Conservation (phyloP, 768 basidiomycete species). For the Hypsizygus marmoreus region DNA sequence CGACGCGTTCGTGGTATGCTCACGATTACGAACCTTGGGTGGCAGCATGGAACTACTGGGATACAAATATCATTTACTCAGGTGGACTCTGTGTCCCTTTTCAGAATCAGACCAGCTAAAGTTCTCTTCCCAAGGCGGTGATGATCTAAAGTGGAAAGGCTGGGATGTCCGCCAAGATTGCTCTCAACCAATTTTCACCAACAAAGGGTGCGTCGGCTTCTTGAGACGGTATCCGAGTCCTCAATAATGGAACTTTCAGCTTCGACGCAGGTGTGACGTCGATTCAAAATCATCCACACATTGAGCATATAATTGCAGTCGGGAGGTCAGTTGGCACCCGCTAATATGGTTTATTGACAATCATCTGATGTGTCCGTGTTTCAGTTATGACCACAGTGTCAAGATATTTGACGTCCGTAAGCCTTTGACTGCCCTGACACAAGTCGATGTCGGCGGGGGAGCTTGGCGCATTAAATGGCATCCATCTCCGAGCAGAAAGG, state of each 20-base stretch:
- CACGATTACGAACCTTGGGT: slow-evolving; percentile 97
- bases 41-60: slow-evolving; percentile 88
- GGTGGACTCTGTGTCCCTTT: slow-evolving; percentile 44
- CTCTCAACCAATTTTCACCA: slow-evolving; percentile 60
- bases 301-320: slow-evolving; percentile 83
- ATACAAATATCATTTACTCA: slow-evolving; percentile 78
- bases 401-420: slow-evolving; percentile 83
- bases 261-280: slow-evolving; percentile 93
- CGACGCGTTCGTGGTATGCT: slow-evolving; percentile 73
- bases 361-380: background rate
- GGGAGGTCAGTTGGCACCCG: slow-evolving; percentile 64
- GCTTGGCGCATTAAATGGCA: slow-evolving; percentile 98
- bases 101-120: background rate
- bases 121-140: slow-evolving; percentile 64
- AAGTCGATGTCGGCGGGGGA: slow-evolving; percentile 82
- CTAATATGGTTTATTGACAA: background rate
- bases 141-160: slow-evolving; percentile 85
- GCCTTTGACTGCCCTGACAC: slow-evolving; percentile 53
- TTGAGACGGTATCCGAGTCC: background rate
- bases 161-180: slow-evolving; percentile 85
- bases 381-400: slow-evolving; percentile 82
- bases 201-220: slow-evolving; percentile 57
- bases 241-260: slow-evolving; percentile 39
- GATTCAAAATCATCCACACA: slow-evolving; percentile 80
- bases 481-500: slow-evolving; percentile 61